Evolutionary conservation across 352 stramenopile species (phyloP).

Genomic region (Phytophthora citricola): DNA sequence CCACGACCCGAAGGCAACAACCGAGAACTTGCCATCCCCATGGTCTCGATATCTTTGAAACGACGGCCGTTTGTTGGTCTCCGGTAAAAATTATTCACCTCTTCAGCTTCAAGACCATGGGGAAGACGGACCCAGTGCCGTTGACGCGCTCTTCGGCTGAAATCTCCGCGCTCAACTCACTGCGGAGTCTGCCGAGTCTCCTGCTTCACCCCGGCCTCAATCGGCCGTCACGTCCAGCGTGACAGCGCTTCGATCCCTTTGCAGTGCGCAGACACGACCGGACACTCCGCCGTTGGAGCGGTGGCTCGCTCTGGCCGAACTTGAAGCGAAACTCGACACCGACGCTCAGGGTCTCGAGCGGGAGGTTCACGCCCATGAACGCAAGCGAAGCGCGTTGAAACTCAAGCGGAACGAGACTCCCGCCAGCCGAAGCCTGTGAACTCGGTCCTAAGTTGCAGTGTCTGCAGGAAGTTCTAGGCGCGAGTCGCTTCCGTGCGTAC

Average conservation of each 20-base stretch:
- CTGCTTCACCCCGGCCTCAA: conserved; percentile 29
- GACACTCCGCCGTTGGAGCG: conserved; percentile 27
- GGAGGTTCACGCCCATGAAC: conserved; percentile 33
- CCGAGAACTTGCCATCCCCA: conserved; percentile 35
- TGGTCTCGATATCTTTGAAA: conserved; percentile 33
- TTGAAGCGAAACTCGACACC: conserved; percentile 23
- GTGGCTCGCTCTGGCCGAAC: conserved; percentile 31
- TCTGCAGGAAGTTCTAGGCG: conserved; percentile 62
- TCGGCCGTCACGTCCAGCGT: conserved; percentile 34
- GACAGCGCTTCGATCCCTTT: conserved; percentile 31
- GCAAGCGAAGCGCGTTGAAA: conserved; percentile 15
- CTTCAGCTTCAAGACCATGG: conserved; percentile 12
- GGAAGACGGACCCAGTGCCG: conserved; percentile 20
- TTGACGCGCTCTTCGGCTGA: conserved; percentile 37
- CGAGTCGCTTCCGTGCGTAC: conserved; percentile 48
- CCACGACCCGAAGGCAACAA: conserved; percentile 11
- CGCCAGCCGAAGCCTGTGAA: conserved; percentile 32
- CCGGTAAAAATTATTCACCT: conserved; percentile 34
- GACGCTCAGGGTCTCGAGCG: conserved; percentile 25
- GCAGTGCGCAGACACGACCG: conserved; percentile 7
- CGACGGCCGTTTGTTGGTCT: conserved; percentile 22
- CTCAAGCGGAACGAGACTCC: conserved; percentile 18
- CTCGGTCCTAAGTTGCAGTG: conserved; percentile 53
- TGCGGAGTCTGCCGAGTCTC: conserved; percentile 26
- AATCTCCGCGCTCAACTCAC: conserved; percentile 34